Percentiles rank a stretch among this genome's conserved stretches.
phyloP scores from a whole-genome alignment of 345 rosid genomes.

The Hibiscus tridactylites region DNA sequence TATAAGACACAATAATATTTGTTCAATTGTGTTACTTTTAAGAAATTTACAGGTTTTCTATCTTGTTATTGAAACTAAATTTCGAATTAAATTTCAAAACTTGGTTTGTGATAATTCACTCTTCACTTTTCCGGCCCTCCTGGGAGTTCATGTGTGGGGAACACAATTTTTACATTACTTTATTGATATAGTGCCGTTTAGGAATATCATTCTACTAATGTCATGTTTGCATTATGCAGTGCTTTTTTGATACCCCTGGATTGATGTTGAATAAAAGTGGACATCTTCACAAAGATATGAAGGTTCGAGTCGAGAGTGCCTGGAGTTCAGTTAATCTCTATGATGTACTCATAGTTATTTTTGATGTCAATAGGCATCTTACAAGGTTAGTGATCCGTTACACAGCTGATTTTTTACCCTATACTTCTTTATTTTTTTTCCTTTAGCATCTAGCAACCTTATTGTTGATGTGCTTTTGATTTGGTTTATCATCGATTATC shows the following conservation, averaged over 20 bases:
- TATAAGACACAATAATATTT: background rate
- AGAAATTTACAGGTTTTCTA: background rate
- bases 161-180: background rate
- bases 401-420: background rate
- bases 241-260: slow-evolving; percentile 96
- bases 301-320: slow-evolving; percentile 70
- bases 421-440: background rate
- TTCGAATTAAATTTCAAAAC: background rate
- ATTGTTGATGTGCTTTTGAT: background rate
- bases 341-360: slow-evolving; percentile 80
- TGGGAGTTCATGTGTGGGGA: background rate
- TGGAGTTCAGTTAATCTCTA: slow-evolving; percentile 73
- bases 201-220: slow-evolving; percentile 1
- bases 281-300: slow-evolving; percentile 64
- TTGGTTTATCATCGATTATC: background rate
- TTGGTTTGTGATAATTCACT: background rate
- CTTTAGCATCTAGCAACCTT: background rate
- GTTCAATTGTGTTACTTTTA: background rate
- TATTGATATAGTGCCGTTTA: slow-evolving; percentile 6
- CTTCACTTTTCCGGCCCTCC: background rate
- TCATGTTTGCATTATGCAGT: slow-evolving; percentile 32
- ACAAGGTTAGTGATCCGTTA: slow-evolving; percentile 41
- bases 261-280: slow-evolving; percentile 57
- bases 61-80: background rate
- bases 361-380: slow-evolving; percentile 89